These are phyloP conservation scores for Sphagnurus paluster DNA, from an alignment of 1,284 basidiomycete genomes.

Conservation along the genomic window DNA sequence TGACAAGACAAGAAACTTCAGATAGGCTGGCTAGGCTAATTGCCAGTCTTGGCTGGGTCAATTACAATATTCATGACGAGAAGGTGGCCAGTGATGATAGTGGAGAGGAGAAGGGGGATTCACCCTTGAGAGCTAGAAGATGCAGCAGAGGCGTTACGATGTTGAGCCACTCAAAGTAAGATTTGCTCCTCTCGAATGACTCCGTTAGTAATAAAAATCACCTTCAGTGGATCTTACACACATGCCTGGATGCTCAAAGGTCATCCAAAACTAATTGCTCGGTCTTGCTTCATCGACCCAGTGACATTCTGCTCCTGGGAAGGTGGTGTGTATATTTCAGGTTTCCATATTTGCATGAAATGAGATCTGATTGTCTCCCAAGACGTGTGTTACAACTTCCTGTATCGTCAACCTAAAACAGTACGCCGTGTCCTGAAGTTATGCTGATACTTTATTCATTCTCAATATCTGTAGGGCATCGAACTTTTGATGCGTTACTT, in stretches of 20 bases:
- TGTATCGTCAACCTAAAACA: slow-evolving; percentile 66
- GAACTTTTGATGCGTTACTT: slow-evolving; percentile 86
- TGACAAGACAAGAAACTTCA: slow-evolving; percentile 61
- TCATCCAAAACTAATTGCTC: slow-evolving; percentile 63
- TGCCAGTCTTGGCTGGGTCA: slow-evolving; percentile 65
- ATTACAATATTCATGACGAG: slow-evolving; percentile 20
- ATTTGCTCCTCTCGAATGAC: slow-evolving; percentile 8
- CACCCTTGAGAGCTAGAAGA: slow-evolving; percentile 16
- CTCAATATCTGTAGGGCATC: slow-evolving; percentile 49
- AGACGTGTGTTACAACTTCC: slow-evolving; percentile 89
- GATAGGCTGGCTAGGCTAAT: slow-evolving; percentile 61
- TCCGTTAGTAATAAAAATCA: slow-evolving; percentile 12
- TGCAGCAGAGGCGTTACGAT: slow-evolving; percentile 63
- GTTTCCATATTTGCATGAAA: background rate
- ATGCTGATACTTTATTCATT: slow-evolving; percentile 7
- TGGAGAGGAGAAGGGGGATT: slow-evolving; percentile 28
- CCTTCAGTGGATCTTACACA: slow-evolving; percentile 63
- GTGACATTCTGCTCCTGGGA: slow-evolving; percentile 90
- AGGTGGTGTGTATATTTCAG: slow-evolving; percentile 53
- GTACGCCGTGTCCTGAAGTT: slow-evolving; percentile 36
- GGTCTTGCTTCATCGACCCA: slow-evolving; percentile 89
- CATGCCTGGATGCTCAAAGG: slow-evolving; percentile 88
- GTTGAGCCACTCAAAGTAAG: slow-evolving; percentile 87
- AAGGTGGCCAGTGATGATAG: slow-evolving; percentile 20
- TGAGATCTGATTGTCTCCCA: slow-evolving; percentile 11